Conservation (phyloP, 768 basidiomycete genomes). For the Phlegmacium glaucopus region DNA sequence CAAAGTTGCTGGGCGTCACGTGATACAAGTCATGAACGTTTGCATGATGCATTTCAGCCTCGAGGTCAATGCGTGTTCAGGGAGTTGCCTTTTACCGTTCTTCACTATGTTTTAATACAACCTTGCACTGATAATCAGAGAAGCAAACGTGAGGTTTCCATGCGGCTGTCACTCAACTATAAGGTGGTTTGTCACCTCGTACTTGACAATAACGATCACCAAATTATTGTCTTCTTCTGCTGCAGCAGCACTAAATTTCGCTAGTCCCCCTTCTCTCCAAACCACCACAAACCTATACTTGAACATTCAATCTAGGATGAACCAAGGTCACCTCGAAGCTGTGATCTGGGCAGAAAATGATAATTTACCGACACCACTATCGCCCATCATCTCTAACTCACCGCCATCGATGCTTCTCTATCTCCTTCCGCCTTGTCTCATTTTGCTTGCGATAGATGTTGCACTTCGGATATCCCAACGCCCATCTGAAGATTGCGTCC, state of each 20-base stretch:
- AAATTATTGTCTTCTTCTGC: not conserved
- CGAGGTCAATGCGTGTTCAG: not conserved
- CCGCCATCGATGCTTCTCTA: constrained; percentile 25
- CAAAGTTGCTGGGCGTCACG: too few species aligned
- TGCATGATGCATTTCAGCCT: too few species aligned
- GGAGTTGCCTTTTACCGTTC: not conserved
- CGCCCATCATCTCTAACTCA: constrained; percentile 12
- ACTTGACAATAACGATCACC: not conserved
- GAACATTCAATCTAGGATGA: not conserved
- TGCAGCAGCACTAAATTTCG: not conserved
- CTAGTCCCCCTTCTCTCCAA: not conserved
- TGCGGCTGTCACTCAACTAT: not conserved
- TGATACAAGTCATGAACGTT: too few species aligned
- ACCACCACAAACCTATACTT: not conserved
- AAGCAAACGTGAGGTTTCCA: not conserved
- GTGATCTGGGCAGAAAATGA: not conserved
- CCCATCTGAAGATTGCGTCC: constrained; percentile 3
- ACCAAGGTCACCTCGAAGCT: not conserved
- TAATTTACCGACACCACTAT: constrained; percentile 11
- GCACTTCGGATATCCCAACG: constrained; percentile 18
- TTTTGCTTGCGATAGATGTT: constrained; percentile 32
- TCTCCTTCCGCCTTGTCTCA: constrained; percentile 30
- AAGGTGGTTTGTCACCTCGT: constrained; percentile 3
- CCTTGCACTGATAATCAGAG: too few species aligned
- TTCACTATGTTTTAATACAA: too few species aligned